phyloP scores from a whole-genome alignment of 1,139 yeast genomes.

The Taphrina sp. region DNA sequence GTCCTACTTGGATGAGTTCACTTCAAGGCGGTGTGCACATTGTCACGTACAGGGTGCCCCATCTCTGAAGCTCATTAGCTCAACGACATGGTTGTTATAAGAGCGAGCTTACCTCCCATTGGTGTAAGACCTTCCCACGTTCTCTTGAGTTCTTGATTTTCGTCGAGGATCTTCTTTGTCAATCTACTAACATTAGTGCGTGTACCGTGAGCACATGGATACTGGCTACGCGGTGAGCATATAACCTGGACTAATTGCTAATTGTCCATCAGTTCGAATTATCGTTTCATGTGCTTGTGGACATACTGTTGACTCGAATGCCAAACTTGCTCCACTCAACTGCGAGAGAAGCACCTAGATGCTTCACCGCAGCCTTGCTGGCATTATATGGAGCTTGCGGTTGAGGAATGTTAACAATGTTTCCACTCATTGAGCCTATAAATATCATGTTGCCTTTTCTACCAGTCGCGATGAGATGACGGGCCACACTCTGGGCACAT shows the following conservation, averaged over 20 bases:
- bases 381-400: constrained; percentile 62
- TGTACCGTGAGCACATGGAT: background rate
- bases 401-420: constrained; percentile 65
- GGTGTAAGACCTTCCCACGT: constrained; percentile 62
- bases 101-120: constrained; percentile 66
- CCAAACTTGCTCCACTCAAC: constrained; percentile 60
- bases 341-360: constrained; percentile 55
- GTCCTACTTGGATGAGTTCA: constrained; percentile 42
- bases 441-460: constrained; percentile 53
- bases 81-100: too few species aligned
- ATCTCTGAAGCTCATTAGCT: too few species aligned
- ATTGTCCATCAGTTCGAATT: too few species aligned
- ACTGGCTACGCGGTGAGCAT: constrained; percentile 51
- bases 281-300: too few species aligned
- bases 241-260: constrained; percentile 62
- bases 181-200: background rate
- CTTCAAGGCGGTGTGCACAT: too few species aligned
- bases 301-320: constrained; percentile 54
- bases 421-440: constrained; percentile 65
- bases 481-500: constrained; percentile 66
- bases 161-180: constrained; percentile 20
- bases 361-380: constrained; percentile 61
- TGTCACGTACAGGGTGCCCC: too few species aligned
- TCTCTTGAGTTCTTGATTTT: constrained; percentile 10
- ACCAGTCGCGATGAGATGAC: constrained; percentile 62